A percentile compares a stretch with the other conserved stretches of the same genome.
These are phyloP conservation scores for Rosa rugosa DNA, from an alignment of 306 rosid species.

Conservation along the genomic window DNA sequence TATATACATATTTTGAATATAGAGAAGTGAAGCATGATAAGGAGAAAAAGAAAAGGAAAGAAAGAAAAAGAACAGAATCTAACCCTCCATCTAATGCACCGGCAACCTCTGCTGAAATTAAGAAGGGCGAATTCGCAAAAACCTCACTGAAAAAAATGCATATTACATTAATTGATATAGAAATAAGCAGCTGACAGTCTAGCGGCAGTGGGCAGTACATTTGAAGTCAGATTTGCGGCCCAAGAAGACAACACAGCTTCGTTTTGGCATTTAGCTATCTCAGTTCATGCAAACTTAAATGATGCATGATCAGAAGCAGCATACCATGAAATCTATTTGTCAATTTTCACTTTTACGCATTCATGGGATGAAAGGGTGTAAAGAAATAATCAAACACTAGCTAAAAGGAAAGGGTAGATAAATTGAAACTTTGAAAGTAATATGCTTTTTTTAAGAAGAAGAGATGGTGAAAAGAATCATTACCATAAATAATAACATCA, in stretches of 20 bases:
- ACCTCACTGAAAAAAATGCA: slow-evolving; percentile 59
- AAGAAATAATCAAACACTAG: background rate
- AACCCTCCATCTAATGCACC: slow-evolving; percentile 68
- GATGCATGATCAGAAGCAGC: background rate
- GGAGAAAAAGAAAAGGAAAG: background rate
- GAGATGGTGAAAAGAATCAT: background rate
- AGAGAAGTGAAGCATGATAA: background rate
- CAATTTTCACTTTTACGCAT: background rate
- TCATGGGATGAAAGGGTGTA: background rate
- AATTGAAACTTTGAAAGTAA: too few species aligned
- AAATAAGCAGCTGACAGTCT: slow-evolving; percentile 9
- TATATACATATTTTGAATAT: background rate
- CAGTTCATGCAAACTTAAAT: background rate
- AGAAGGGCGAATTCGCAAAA: slow-evolving; percentile 89
- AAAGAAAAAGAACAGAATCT: slow-evolving; percentile 7
- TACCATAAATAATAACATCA: background rate
- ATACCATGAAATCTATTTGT: background rate
- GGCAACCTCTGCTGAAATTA: slow-evolving; percentile 87
- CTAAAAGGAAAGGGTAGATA: background rate
- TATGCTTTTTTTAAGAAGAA: too few species aligned
- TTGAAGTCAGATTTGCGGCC: background rate
- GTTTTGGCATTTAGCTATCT: background rate
- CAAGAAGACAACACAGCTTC: background rate
- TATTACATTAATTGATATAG: slow-evolving; percentile 24
- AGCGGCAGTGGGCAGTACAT: too few species aligned